Percentiles rank a stretch among this genome's conserved stretches.
Conservation (phyloP, 2,329 filamentous ascomycete species). For the Trichoderma guizhouense region DNA sequence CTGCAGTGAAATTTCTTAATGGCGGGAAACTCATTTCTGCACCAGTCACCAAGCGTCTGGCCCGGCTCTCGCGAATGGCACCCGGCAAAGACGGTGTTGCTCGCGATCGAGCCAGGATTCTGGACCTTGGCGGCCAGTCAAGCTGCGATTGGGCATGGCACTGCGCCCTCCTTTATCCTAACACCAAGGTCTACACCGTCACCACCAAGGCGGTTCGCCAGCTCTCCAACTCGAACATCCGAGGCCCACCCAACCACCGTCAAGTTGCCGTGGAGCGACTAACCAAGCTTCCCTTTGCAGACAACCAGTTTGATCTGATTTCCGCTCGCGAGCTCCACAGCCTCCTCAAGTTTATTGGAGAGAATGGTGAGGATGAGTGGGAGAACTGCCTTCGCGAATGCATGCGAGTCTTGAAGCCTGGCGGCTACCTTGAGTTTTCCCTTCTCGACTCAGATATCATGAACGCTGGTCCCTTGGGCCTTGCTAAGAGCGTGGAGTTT, state of each 20-base stretch:
- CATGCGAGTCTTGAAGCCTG: slow-evolving; percentile 86
- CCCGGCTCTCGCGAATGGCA: slow-evolving; percentile 50
- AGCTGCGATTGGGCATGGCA: slow-evolving; percentile 96
- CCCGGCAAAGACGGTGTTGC: slow-evolving; percentile 42
- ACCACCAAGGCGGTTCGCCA: slow-evolving; percentile 70
- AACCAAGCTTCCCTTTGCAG: slow-evolving; percentile 78
- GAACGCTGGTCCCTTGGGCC: slow-evolving; percentile 73
- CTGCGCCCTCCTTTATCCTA: slow-evolving; percentile 79
- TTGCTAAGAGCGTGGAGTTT: slow-evolving; percentile 87
- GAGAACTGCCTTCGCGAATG: slow-evolving; percentile 81
- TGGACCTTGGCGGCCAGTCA: slow-evolving; percentile 82
- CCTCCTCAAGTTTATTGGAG: slow-evolving; percentile 69
- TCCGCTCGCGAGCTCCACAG: slow-evolving; percentile 84
- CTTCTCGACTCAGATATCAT: slow-evolving; percentile 88
- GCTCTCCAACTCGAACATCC: slow-evolving; percentile 69
- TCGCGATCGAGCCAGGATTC: slow-evolving; percentile 61
- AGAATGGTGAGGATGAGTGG: slow-evolving; percentile 78
- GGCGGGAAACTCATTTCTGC: slow-evolving; percentile 62
- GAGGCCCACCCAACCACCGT: slow-evolving; percentile 83
- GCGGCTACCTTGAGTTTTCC: slow-evolving; percentile 87
- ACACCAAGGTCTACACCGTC: slow-evolving; percentile 83
- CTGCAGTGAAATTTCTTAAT: slow-evolving; percentile 58
- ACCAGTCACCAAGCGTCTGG: slow-evolving; percentile 60
- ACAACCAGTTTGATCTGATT: slow-evolving; percentile 85
- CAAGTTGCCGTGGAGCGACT: slow-evolving; percentile 74